Evolutionary conservation across 257 asterid genomes (phyloP).

Genomic region (Ophiorrhiza pumila): DNA sequence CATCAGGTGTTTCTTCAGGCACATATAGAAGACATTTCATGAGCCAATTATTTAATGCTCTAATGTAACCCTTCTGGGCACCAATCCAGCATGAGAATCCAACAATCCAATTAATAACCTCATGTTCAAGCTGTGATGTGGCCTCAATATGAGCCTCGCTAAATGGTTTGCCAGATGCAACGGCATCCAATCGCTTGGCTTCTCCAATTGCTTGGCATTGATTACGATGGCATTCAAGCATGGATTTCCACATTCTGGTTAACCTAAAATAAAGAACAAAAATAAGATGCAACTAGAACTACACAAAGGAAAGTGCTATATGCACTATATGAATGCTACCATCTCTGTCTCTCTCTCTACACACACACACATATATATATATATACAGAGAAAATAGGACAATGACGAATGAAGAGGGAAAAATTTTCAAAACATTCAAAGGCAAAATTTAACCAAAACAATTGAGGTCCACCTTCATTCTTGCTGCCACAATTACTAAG

Average conservation of each 20-base stretch:
- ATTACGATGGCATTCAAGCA: constrained; percentile 85
- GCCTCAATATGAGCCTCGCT: constrained; percentile 80
- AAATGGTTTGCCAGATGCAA: constrained; percentile 60
- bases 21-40: constrained; percentile 84
- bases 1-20: constrained; percentile 93
- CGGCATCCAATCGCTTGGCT: constrained; percentile 72
- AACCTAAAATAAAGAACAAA: constrained; percentile 37
- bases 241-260: constrained; percentile 86
- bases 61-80: constrained; percentile 71
- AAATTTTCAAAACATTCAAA: not conserved
- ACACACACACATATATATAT: not conserved
- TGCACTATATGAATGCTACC: not conserved
- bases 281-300: not conserved
- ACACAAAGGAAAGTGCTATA: not conserved
- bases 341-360: not conserved
- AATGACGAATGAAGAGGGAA: not conserved
- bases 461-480: not conserved
- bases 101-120: constrained; percentile 72
- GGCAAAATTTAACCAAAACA: not conserved
- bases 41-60: constrained; percentile 80
- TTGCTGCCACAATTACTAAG: not conserved
- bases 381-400: not conserved
- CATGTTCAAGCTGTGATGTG: constrained; percentile 76
- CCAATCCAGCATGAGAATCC: constrained; percentile 79
- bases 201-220: constrained; percentile 81